Percentiles rank a stretch among this genome's conserved stretches.
Conservation (phyloP, 225 moss, liverwort and hornwort genomes). For the Marchantia paleacea region DNA sequence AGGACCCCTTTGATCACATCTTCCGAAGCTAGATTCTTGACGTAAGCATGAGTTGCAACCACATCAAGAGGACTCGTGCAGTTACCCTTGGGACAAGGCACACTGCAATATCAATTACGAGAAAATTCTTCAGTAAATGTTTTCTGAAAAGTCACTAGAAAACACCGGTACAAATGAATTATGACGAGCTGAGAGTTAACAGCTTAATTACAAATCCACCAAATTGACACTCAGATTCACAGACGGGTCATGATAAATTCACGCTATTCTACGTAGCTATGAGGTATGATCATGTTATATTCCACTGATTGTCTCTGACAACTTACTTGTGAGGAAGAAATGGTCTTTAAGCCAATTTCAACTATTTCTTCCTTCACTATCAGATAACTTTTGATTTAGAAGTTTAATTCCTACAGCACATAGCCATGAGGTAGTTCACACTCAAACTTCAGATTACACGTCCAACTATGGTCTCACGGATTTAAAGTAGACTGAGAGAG, state of each 20-base stretch:
- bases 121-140: background rate
- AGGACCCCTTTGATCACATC: slow-evolving; percentile 35
- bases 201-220: background rate
- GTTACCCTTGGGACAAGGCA: slow-evolving; percentile 50
- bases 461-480: too few relatives aligned
- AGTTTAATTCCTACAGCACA: too few relatives aligned
- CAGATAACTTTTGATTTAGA: too few relatives aligned
- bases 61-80: slow-evolving; percentile 56
- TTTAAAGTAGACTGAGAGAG: too few relatives aligned
- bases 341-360: too few relatives aligned
- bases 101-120: slow-evolving; percentile 39
- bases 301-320: too few relatives aligned
- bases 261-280: background rate
- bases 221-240: background rate
- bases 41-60: slow-evolving; percentile 38
- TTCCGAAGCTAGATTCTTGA: slow-evolving; percentile 33
- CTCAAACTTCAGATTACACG: too few relatives aligned
- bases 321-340: too few relatives aligned
- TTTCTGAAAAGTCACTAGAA: background rate
- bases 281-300: background rate
- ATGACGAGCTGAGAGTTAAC: background rate
- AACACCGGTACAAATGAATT: background rate
- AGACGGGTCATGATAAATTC: background rate
- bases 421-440: too few relatives aligned
- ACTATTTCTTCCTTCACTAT: too few relatives aligned